phyloP scores from a whole-genome alignment of 768 basidiomycete genomes.

The Serendipita vermifera region DNA sequence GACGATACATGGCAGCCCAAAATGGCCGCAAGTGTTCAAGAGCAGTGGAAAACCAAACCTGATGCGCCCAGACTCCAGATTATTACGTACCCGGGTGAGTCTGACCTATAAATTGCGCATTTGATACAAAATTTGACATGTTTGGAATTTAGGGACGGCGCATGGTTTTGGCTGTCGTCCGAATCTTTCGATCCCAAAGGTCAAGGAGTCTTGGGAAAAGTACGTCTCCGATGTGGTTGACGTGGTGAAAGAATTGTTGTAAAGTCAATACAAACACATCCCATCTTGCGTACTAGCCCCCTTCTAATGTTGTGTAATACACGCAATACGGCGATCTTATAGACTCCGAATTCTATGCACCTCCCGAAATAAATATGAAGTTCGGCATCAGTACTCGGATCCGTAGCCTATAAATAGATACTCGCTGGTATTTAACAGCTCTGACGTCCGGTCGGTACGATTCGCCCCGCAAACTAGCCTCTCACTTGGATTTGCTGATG shows the following conservation, averaged over 20 bases:
- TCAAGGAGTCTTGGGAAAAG: background rate
- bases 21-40: background rate
- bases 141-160: background rate
- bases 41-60: background rate
- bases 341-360: no score
- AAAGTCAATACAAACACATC: no score
- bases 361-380: no score
- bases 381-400: no score
- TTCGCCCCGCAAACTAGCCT: no score
- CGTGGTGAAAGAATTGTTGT: background rate
- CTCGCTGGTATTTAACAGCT: no score
- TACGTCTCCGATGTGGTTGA: background rate
- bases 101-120: background rate
- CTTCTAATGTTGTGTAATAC: no score
- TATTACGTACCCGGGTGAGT: background rate
- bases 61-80: background rate
- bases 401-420: no score
- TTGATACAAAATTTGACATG: background rate
- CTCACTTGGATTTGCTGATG: no score
- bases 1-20: background rate
- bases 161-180: constrained; percentile 6
- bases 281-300: no score
- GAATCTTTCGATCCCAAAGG: background rate
- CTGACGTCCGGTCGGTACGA: no score
- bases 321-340: no score